A percentile compares a stretch with the other conserved stretches of the same genome.
Conservation (phyloP, 2,329 filamentous ascomycete genomes). For the Aspergillus sp. region DNA sequence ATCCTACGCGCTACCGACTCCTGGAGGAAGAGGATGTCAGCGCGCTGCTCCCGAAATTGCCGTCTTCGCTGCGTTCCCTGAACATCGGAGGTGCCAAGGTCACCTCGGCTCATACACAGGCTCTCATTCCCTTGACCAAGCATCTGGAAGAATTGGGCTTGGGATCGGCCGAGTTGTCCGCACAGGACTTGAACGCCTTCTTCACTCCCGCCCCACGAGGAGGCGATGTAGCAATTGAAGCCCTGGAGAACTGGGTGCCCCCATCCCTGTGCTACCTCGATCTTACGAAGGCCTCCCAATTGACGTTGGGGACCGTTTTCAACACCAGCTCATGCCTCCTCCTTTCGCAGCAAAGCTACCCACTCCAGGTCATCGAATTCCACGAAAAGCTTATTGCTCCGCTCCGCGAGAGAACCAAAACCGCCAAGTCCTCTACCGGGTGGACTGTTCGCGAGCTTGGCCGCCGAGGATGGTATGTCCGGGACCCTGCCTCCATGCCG, state of each 20-base stretch:
- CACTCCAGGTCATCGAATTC: conserved; percentile 75
- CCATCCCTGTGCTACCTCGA: conserved; percentile 73
- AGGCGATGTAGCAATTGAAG: conserved; percentile 6
- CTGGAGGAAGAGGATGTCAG: conserved; percentile 66
- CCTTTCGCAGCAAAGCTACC: conserved; percentile 60
- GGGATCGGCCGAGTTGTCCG: conserved; percentile 63
- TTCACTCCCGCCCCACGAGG: conserved; percentile 45
- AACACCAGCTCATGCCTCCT: conserved; percentile 56
- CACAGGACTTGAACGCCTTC: conserved; percentile 64
- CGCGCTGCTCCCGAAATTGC: conserved; percentile 64
- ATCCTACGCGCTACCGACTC: conserved; percentile 70
- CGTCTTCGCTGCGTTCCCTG: conserved; percentile 67
- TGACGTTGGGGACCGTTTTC: conserved; percentile 59
- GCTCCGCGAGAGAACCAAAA: conserved; percentile 62
- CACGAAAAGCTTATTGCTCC: conserved; percentile 66
- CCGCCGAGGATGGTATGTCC: conserved; percentile 67
- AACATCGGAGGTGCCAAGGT: conserved; percentile 75
- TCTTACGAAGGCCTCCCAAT: conserved; percentile 65
- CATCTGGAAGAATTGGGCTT: conserved; percentile 75
- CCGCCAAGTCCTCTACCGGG: conserved; percentile 56
- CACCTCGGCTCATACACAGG: conserved; percentile 61
- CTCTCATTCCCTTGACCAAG: conserved; percentile 65
- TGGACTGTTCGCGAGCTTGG: conserved; percentile 71
- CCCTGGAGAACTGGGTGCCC: conserved; percentile 49
- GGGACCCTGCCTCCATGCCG: conserved; percentile 40